Conservation (phyloP, 1,139 yeast genomes). For the Pneumocystis oryctolagi region DNA sequence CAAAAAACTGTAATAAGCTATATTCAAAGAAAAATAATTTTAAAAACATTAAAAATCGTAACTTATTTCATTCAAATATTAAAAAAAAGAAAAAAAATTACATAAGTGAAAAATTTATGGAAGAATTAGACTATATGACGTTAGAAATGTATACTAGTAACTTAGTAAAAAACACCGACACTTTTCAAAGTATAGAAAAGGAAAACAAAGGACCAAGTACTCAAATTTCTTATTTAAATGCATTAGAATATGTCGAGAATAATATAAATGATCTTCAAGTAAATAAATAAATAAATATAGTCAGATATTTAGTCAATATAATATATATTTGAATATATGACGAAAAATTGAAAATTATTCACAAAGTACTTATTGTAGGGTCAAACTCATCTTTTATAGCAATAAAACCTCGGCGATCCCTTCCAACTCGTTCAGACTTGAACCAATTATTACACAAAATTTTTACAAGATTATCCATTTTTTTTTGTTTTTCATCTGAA, state of each 20-base stretch:
- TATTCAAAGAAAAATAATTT: not conserved
- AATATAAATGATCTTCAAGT: not conserved
- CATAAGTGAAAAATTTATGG: not conserved
- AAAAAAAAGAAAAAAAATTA: not conserved
- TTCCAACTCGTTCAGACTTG: constrained; percentile 6
- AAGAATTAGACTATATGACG: not conserved
- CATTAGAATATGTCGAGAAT: not conserved
- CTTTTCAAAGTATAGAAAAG: not conserved
- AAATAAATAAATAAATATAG: not conserved
- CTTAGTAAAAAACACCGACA: not conserved
- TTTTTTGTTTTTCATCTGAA: constrained; percentile 37
- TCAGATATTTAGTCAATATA: not conserved
- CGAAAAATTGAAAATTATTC: not conserved
- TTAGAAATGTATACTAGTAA: not conserved
- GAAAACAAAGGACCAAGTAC: not conserved
- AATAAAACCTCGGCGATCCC: constrained; percentile 9
- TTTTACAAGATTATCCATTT: constrained; percentile 32
- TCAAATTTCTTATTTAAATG: not conserved
- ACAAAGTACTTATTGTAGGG: not conserved
- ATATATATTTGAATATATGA: not conserved
- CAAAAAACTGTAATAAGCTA: not conserved
- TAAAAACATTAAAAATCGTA: not conserved
- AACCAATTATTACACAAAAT: constrained; percentile 6
- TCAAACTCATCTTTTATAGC: not conserved
- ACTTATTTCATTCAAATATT: not conserved